phyloP scores from a whole-genome alignment of 345 rosid genomes.

The Kernera saxatilis region DNA sequence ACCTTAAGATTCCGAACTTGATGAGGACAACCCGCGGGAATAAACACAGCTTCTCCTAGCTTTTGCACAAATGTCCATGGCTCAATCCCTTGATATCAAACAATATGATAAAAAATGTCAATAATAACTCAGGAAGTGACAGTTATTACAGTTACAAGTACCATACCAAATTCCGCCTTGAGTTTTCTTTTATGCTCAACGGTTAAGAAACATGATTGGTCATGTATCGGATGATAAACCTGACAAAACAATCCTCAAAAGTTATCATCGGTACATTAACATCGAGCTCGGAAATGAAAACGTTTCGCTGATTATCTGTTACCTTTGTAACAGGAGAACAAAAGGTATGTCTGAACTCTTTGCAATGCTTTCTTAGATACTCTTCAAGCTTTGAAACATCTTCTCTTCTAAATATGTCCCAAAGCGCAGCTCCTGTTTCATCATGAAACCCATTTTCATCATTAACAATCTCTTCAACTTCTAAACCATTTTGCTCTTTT shows the following conservation, averaged over 20 bases:
- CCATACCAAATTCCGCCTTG: conserved; percentile 72
- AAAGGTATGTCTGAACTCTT: conserved; percentile 73
- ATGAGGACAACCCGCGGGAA: conserved; percentile 98
- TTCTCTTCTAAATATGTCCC: conserved; percentile 94
- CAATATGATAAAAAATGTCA: not conserved
- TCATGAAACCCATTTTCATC: conserved; percentile 19
- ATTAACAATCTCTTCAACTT: not conserved
- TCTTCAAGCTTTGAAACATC: conserved; percentile 75
- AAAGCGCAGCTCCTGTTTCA: conserved; percentile 55
- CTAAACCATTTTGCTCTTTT: conserved; percentile 37
- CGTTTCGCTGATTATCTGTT: not conserved
- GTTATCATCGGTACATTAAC: not conserved
- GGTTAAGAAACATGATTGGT: conserved; percentile 67
- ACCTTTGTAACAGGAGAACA: conserved; percentile 69
- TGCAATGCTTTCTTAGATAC: conserved; percentile 61
- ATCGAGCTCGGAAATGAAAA: not conserved
- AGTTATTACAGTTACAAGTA: conserved; percentile 1
- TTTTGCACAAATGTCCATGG: conserved; percentile 92
- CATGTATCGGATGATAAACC: conserved; percentile 89
- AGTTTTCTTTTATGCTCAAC: conserved; percentile 66
- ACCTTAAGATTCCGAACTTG: conserved; percentile 98
- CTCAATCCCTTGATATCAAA: conserved; percentile 52
- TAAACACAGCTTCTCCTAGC: conserved; percentile 86
- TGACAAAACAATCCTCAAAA: conserved; percentile 7
- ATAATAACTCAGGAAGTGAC: not conserved